A percentile compares a stretch with the other conserved stretches of the same genome.
phyloP scores from a whole-genome alignment of 176 grass and related monocot genomes.

The Rhynchospora tenuis region DNA sequence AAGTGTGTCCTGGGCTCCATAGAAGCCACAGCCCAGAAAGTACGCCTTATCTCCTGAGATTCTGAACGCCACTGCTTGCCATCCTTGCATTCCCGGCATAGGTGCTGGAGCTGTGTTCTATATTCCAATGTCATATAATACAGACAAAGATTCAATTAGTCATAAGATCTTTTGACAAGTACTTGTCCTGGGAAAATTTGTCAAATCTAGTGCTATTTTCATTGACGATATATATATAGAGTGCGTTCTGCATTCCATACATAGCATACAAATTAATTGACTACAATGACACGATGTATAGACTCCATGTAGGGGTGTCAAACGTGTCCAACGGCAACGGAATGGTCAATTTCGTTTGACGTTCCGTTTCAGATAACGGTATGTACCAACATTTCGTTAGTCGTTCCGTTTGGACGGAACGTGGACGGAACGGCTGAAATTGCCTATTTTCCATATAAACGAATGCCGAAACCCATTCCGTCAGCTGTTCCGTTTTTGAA shows the following conservation, averaged over 20 bases:
- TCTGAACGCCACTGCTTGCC: constrained; percentile 90
- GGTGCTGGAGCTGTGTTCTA: constrained; percentile 97
- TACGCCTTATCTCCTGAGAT: constrained; percentile 95
- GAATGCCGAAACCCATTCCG: no score
- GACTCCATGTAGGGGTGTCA: no score
- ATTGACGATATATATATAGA: background rate
- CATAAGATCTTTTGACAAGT: background rate
- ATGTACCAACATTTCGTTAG: no score
- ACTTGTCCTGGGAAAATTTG: background rate
- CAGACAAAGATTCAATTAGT: constrained; percentile 8
- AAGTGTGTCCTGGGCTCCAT: constrained; percentile 97
- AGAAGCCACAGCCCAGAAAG: constrained; percentile 91
- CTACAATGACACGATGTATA: background rate
- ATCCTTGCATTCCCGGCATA: constrained; percentile 72
- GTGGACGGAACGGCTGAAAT: no score
- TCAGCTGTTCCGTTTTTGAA: no score
- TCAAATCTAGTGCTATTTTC: background rate
- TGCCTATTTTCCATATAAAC: no score
- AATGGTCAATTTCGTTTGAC: no score
- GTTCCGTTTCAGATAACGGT: no score
- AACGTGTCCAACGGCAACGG: no score
- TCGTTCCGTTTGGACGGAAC: no score
- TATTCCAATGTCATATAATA: background rate
- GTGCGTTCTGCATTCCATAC: background rate
- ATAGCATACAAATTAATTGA: background rate